Evolutionary conservation across 805 yeast species (phyloP), one percentile per base, ranked within the genome.

Genomic region (Metschnikowia shivogae): DNA sequence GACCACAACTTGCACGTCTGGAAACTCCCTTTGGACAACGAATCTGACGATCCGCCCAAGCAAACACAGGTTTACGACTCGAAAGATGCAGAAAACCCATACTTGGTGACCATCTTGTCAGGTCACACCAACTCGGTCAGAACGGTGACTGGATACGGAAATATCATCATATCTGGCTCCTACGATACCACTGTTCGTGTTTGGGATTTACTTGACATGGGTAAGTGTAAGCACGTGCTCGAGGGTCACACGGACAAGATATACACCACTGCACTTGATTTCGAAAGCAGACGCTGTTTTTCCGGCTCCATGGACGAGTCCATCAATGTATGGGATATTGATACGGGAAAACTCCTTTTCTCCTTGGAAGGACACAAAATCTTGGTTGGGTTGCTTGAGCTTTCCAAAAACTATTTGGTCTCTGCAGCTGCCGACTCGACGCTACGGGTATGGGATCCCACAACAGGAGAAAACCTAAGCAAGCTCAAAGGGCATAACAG

Each of bases 401-500:
- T 90, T 7, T 81, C 89, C 5, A 82, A 84, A 22, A 81, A 84
- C 30, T 82, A 80, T 39, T 70, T 93, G 10, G 95, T 92, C 1
- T 85, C 95, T 36, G 99, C 97, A 0, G 98, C 97, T 2, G 98
- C 98, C 0, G 99, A 93, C 63, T 80, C 93, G 3, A 84, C 97
- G 0, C 73, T 93, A 34, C 76, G 97, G 42, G 84, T 92, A 1
- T 93, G 99, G 99, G 86, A 93, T 59, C 93, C 97, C 1, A 79
- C 79, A 24, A 77, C 82, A 7, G 89, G 87, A 26, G 75, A 76
- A 17, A 79, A 86, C 34, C 70, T 72, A 41, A 79, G 80, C 58
- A 79, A 85, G 39, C 76, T 89, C 47, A 84, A 86, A 54, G 95
- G 96, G 28, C 92, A 89, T 63, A 77, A 82, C 24, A 79, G 82